Base-by-base conservation (phyloP, 176 grass and related monocot species). In the Phragmites australis region DNA sequence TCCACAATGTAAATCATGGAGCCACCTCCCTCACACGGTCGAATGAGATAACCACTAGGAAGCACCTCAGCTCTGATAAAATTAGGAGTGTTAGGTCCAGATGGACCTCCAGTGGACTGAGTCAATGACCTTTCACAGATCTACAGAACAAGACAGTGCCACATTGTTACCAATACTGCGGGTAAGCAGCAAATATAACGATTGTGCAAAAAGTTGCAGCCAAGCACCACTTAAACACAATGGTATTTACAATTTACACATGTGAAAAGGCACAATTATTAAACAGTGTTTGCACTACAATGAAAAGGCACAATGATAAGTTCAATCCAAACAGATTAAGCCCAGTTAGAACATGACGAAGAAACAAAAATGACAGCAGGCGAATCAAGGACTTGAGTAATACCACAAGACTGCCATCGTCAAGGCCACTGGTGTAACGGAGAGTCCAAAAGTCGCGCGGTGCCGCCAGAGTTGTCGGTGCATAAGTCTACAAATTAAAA, bases 391-490 rank as follows among this genome's bases (percentile, higher is more conserved):
- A 76, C 19, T 8, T 25, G 46, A 49, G 77, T 5, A 74, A 69
- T 98, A 98, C 97, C 97, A 99, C 97, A 89, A 99, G 97, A 73
- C 97, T 99, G 56, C 97, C 97, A 87, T 99, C 97, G 39, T 99
- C 97, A 65, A 99, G 90, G 26, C 93, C 88, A 69, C 84, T 93
- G 6, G 93, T 96, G 84, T 96, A 99, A 60, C 97, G 87, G 19
- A 99, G 88, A 0, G 88, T 99, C 97, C 97, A 99, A 81, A 95
- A 99, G 82, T 99, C 97, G 0, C 90, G 88, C 13, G 97, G 90
- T 57, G 87, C 68, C 29, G 88, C 97, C 17, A 99, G 55, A 55
- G 93, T 99, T 54, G 97, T 99, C 68, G 80, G 90, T 16, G 97
- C 93, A 40, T 90, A 99, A 9, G 97, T 99, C 97, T 99, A 56